phyloP scores from a whole-genome alignment of 2,329 filamentous ascomycete genomes.

The Colletotrichum siamense region DNA sequence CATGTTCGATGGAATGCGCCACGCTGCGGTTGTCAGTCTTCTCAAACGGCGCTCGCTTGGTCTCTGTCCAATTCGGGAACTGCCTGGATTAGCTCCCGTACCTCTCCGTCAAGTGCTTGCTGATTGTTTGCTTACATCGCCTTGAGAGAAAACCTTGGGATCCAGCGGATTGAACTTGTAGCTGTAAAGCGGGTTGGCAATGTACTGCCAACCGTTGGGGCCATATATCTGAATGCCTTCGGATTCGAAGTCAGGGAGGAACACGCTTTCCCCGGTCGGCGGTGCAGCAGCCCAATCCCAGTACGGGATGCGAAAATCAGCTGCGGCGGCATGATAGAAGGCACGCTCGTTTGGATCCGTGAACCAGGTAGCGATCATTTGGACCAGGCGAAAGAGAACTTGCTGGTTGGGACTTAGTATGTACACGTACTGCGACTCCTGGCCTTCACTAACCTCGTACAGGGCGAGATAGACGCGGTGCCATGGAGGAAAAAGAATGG shows the following conservation, averaged over 20 bases:
- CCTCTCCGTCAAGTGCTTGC: neutral
- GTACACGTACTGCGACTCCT: neutral
- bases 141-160: conserved; percentile 60
- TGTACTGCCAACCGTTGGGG: conserved; percentile 59
- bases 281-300: conserved; percentile 64
- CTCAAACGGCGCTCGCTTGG: conserved; percentile 31
- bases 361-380: conserved; percentile 52
- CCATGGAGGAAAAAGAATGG: conserved; percentile 80
- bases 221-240: conserved; percentile 58
- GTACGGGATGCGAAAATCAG: conserved; percentile 60
- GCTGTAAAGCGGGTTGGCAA: conserved; percentile 66
- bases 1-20: conserved; percentile 55
- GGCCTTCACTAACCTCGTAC: conserved; percentile 52
- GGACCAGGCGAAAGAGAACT: conserved; percentile 38
- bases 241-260: conserved; percentile 49
- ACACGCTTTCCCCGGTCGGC: conserved; percentile 53
- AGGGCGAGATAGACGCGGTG: conserved; percentile 79
- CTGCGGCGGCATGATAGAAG: conserved; percentile 56
- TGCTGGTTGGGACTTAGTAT: conserved; percentile 34
- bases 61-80: conserved; percentile 66
- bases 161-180: conserved; percentile 68
- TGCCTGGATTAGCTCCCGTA: conserved; percentile 30
- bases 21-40: conserved; percentile 65
- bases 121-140: conserved; percentile 56
- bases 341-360: conserved; percentile 49